Evolutionary conservation across 441 rosid species (phyloP).

Genomic region (Corymbia citriodora): DNA sequence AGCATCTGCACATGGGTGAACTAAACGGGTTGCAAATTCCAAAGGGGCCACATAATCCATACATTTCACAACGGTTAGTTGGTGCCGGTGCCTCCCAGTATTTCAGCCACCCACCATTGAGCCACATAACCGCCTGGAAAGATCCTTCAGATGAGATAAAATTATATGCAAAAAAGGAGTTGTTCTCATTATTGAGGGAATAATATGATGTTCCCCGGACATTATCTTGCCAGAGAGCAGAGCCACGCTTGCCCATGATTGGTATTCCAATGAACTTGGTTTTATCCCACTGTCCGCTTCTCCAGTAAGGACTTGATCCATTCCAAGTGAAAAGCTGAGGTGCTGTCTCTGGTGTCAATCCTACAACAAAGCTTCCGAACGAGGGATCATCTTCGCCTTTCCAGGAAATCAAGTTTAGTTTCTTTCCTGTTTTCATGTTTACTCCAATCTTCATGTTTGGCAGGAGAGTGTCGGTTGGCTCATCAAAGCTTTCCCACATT

Average conservation of each 20-base stretch:
- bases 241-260: neutral
- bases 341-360: neutral
- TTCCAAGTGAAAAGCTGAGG: neutral
- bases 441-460: neutral
- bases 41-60: too few species aligned
- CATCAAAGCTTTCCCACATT: neutral
- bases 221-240: neutral
- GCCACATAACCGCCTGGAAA: accelerated
- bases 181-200: neutral
- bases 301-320: neutral
- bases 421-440: neutral
- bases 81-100: neutral
- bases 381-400: neutral
- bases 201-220: neutral
- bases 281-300: slow-evolving; percentile 3
- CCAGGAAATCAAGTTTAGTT: neutral
- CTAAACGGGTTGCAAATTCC: too few species aligned
- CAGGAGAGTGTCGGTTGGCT: slow-evolving; percentile 1
- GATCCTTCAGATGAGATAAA: neutral
- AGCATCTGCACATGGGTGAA: too few species aligned
- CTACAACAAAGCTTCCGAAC: neutral
- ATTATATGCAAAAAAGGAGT: neutral
- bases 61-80: neutral
- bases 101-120: neutral
- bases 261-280: neutral